Evolutionary conservation across 352 stramenopile species (phyloP).

Genomic region (Phytophthora fragariae): DNA sequence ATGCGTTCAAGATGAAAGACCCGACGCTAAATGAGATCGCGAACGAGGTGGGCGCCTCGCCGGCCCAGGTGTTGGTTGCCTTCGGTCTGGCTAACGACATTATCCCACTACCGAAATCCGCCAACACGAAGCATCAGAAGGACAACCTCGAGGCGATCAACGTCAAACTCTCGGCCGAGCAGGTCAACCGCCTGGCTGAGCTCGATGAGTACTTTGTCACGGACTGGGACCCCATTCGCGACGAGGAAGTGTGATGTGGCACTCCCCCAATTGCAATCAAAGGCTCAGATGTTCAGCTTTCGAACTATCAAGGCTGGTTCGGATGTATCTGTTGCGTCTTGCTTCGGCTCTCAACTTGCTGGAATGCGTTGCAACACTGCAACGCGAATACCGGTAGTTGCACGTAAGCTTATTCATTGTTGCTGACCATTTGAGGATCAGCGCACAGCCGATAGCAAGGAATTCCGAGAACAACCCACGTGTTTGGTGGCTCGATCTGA

Average conservation of each 20-base stretch:
- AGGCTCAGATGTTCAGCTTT: too few species aligned
- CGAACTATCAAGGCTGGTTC: background rate
- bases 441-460: background rate
- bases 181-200: constrained; percentile 47
- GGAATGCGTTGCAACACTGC: background rate
- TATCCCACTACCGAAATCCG: constrained; percentile 71
- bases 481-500: too few species aligned
- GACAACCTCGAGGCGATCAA: constrained; percentile 59
- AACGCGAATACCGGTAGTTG: too few species aligned
- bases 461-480: background rate
- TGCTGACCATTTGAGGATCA: background rate
- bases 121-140: constrained; percentile 50
- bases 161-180: constrained; percentile 40
- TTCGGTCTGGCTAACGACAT: constrained; percentile 64
- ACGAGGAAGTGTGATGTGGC: constrained; percentile 39
- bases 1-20: constrained; percentile 52
- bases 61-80: constrained; percentile 62
- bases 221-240: constrained; percentile 59
- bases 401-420: too few species aligned
- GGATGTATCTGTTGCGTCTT: background rate
- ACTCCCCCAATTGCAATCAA: too few species aligned
- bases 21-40: constrained; percentile 48
- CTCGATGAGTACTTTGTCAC: constrained; percentile 59
- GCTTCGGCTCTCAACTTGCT: background rate
- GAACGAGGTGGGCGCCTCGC: constrained; percentile 38